phyloP scores from a whole-genome alignment of 257 asterid species.

The Ajuga chamaepitys region DNA sequence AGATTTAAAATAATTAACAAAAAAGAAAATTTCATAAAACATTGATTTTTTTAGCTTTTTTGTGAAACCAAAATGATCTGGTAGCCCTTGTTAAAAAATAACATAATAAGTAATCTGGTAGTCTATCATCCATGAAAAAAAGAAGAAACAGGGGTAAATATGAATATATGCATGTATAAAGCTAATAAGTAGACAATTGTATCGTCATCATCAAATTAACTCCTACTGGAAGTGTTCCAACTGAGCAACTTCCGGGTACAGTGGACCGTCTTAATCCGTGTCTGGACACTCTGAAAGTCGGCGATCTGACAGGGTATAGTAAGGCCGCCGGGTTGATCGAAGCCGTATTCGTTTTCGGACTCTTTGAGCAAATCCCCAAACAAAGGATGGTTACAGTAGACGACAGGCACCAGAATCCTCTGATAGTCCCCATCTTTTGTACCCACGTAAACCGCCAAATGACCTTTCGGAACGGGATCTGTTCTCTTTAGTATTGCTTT shows the following conservation, averaged over 20 bases:
- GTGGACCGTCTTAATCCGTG: constrained; percentile 61
- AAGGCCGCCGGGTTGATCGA: constrained; percentile 70
- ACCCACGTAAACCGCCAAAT: constrained; percentile 79
- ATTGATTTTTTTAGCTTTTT: too few species aligned
- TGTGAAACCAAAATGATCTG: too few species aligned
- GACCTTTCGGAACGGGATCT: constrained; percentile 56
- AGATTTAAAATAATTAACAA: too few species aligned
- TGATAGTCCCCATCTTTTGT: constrained; percentile 49
- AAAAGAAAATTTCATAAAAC: too few species aligned
- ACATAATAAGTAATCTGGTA: too few species aligned
- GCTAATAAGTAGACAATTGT: too few species aligned
- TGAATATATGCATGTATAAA: too few species aligned
- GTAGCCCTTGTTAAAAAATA: too few species aligned
- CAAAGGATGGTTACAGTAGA: constrained; percentile 71
- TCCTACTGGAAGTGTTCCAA: constrained; percentile 9
- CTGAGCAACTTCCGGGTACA: constrained; percentile 34
- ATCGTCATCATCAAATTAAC: too few species aligned
- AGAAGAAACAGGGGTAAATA: too few species aligned
- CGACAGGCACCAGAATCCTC: constrained; percentile 67
- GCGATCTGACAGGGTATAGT: constrained; percentile 84
- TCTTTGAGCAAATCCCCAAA: constrained; percentile 64
- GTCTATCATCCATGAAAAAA: too few species aligned
- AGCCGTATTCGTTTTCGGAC: constrained; percentile 80
- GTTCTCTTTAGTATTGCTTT: constrained; percentile 26
- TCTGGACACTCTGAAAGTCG: constrained; percentile 81